Evolutionary conservation across 2,329 filamentous ascomycete species (phyloP).

Genomic region (Zymoseptoria crescenta): DNA sequence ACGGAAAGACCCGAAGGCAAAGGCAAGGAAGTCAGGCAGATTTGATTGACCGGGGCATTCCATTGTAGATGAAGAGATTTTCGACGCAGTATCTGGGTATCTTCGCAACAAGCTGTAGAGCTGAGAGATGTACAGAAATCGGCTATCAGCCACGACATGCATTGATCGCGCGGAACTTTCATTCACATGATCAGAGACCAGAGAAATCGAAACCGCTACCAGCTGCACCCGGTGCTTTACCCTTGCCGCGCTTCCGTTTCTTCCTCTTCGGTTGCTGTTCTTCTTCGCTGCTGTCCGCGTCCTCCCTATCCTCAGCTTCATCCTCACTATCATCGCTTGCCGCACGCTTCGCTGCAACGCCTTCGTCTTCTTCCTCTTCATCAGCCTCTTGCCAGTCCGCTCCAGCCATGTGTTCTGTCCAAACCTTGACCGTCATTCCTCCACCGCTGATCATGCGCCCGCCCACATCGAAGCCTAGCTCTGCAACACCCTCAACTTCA

Average conservation of each 20-base stretch:
- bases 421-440: constrained; percentile 79
- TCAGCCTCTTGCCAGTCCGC: constrained; percentile 47
- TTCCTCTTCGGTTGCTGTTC: constrained; percentile 38
- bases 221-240: constrained; percentile 13
- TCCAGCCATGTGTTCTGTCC: constrained; percentile 62
- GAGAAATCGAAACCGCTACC: constrained; percentile 22
- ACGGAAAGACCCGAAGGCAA: constrained; percentile 81
- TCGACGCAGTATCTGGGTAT: neutral
- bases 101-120: neutral
- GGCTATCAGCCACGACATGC: neutral
- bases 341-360: constrained; percentile 31
- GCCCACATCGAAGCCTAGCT: constrained; percentile 73
- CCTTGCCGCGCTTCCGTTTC: constrained; percentile 34
- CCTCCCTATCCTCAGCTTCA: constrained; percentile 25
- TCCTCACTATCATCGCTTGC: constrained; percentile 41
- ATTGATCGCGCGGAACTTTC: neutral
- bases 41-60: constrained; percentile 39
- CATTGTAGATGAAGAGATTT: neutral
- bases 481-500: constrained; percentile 77
- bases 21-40: constrained; percentile 79
- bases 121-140: neutral
- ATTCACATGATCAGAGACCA: constrained; percentile 14
- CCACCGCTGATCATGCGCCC: constrained; percentile 86
- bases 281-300: constrained; percentile 38
- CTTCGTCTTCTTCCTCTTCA: constrained; percentile 26